Base-by-base conservation (phyloP, 371 early-diverging fungal genomes). In the Dinochytrium kinnereticum region DNA sequence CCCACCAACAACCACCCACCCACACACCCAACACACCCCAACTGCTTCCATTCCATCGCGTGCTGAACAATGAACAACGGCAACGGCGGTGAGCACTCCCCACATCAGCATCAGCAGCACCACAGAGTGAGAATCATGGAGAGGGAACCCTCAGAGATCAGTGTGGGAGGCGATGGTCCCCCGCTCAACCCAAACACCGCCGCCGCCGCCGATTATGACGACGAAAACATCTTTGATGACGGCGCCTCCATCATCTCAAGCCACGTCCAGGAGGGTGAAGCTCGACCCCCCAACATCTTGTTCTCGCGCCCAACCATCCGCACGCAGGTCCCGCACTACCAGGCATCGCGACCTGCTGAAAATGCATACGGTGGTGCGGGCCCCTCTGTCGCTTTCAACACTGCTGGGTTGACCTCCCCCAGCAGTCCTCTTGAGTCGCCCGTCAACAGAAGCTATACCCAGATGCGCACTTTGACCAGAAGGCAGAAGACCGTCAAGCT, bases 401-500 rank as follows among this genome's bases (percentile, higher is more conserved):
- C 30, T 2, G 19, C 3, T 31, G 61, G 15, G 3, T 30, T 13
- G 36, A 19, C 7, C 3, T 17, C 19, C 10, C 61, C 61, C 24
- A 5, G 5, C 7, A 61, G 61, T 26, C 61, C 61, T 19, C 31
- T 61, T 61, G 61, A 61, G 13, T 34, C 10, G 3, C 34, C 3
- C 3, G 30, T 34, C 24, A 36, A 36, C 61, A 31, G 24, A 24
- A 36, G 61, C 3, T 24, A 13, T 2, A 28, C 61, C 13, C 10
- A 30, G 3, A 3, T 24, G 64, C 19, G 67, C 15, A 68, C 69
- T 5, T 21, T 68, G 69, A 31, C 50, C 2, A 24, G 69, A 7
- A 51, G 40, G 21, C 36, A 68, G 34, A 68, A 68, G 53, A 68
- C 69, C 3, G 53, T 68, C 17, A 49, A 51, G 31, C 53, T 68